A percentile compares a stretch with the other conserved stretches of the same genome.
Evolutionary conservation across 2,329 filamentous ascomycete species (phyloP).

Genomic region (Pseudonectria buxi): DNA sequence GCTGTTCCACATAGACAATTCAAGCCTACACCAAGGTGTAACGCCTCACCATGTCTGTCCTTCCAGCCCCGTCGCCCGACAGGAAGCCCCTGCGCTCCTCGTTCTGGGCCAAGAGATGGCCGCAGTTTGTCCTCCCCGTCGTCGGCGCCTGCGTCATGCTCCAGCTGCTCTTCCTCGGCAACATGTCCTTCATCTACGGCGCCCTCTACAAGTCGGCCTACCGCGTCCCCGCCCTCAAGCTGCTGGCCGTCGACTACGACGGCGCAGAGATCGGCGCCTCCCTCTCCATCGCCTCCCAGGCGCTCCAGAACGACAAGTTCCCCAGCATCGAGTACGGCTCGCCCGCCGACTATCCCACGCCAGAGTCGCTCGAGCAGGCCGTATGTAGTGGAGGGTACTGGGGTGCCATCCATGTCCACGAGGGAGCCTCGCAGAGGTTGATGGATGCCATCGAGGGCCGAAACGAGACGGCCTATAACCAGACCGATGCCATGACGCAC

Average conservation of each 20-base stretch:
- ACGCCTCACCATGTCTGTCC: background rate
- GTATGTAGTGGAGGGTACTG: conserved; percentile 30
- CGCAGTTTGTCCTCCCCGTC: background rate
- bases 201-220: conserved; percentile 16
- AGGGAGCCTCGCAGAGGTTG: conserved; percentile 24
- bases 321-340: conserved; percentile 22
- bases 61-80: background rate
- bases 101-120: background rate
- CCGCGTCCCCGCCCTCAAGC: conserved; percentile 16
- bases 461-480: conserved; percentile 20
- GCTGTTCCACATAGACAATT: no score
- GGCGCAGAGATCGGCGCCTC: conserved; percentile 22
- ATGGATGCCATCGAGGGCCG: conserved; percentile 18
- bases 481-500: conserved; percentile 23
- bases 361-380: conserved; percentile 17
- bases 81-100: background rate
- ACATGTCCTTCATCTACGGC: conserved; percentile 25
- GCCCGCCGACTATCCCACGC: conserved; percentile 13
- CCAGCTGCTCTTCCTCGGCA: conserved; percentile 5
- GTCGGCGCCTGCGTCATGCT: background rate
- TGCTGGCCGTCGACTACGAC: conserved; percentile 21
- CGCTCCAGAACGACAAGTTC: conserved; percentile 19
- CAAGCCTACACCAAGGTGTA: no score
- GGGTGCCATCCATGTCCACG: conserved; percentile 26
- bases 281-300: conserved; percentile 21